Conservation (phyloP, 2,329 filamentous ascomycete species). For the Xylogone sp. region DNA sequence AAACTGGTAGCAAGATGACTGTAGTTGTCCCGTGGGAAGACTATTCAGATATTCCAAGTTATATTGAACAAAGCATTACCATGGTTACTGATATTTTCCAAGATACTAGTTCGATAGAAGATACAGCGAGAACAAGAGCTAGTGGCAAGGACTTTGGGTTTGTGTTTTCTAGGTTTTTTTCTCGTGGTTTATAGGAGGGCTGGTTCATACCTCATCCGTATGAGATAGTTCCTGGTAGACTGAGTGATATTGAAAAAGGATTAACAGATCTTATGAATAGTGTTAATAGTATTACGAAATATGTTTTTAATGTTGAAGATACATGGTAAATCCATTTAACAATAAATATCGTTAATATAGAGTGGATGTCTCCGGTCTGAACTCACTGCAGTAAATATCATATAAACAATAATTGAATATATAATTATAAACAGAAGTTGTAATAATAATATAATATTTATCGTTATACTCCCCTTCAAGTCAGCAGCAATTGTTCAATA, state of each 20-base stretch:
- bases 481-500: too few relatives aligned
- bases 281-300: slow-evolving; percentile 59
- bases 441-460: too few relatives aligned
- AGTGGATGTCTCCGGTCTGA: too few relatives aligned
- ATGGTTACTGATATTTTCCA: not conserved
- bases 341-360: too few relatives aligned
- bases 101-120: not conserved
- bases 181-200: not conserved
- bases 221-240: not conserved
- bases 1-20: too few relatives aligned
- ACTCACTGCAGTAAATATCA: too few relatives aligned
- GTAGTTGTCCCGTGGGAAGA: too few relatives aligned
- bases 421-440: too few relatives aligned
- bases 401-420: too few relatives aligned
- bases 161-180: slow-evolving; percentile 6
- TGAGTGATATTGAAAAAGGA: slow-evolving; percentile 32
- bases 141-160: slow-evolving; percentile 6
- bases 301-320: slow-evolving; percentile 43
- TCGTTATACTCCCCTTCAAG: too few relatives aligned
- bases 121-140: slow-evolving; percentile 5
- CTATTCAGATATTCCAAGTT: too few relatives aligned
- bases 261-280: slow-evolving; percentile 55
- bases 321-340: too few relatives aligned
- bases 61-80: not conserved
- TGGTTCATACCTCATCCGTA: not conserved